Evolutionary conservation across 495 filamentous ascomycete genomes (phyloP).

Genomic region (Tuber magnatum): DNA sequence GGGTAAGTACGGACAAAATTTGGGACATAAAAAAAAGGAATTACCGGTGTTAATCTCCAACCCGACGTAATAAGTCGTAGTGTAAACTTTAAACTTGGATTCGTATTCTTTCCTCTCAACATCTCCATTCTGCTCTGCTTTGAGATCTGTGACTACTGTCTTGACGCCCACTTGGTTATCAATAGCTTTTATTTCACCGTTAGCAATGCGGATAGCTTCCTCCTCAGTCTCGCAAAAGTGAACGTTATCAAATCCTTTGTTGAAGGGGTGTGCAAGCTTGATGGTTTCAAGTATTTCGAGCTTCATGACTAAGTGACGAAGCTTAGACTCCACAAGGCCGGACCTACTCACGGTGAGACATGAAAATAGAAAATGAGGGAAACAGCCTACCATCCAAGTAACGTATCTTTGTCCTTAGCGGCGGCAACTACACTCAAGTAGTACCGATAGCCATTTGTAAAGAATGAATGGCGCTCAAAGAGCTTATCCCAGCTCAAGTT

Average conservation of each 20-base stretch:
- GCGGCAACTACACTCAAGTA: constrained; percentile 85
- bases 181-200: constrained; percentile 47
- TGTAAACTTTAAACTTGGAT: constrained; percentile 54
- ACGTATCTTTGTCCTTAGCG: constrained; percentile 74
- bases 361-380: background rate
- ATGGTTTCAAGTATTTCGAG: constrained; percentile 70
- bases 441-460: constrained; percentile 85
- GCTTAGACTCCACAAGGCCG: constrained; percentile 85
- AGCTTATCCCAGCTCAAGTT: constrained; percentile 76
- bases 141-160: constrained; percentile 46
- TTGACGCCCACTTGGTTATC: constrained; percentile 45
- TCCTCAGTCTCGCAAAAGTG: constrained; percentile 65
- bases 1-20: constrained; percentile 30
- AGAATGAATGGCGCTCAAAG: constrained; percentile 82
- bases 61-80: constrained; percentile 82
- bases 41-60: constrained; percentile 62
- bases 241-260: constrained; percentile 77
- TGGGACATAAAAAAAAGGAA: constrained; percentile 40
- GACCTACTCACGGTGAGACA: constrained; percentile 46
- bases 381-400: constrained; percentile 58
- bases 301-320: constrained; percentile 71
- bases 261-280: constrained; percentile 80
- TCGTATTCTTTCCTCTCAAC: constrained; percentile 44
- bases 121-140: constrained; percentile 45
- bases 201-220: constrained; percentile 60